Evolutionary conservation across 768 basidiomycete species (phyloP).

Genomic region (Termitomyces sp.): DNA sequence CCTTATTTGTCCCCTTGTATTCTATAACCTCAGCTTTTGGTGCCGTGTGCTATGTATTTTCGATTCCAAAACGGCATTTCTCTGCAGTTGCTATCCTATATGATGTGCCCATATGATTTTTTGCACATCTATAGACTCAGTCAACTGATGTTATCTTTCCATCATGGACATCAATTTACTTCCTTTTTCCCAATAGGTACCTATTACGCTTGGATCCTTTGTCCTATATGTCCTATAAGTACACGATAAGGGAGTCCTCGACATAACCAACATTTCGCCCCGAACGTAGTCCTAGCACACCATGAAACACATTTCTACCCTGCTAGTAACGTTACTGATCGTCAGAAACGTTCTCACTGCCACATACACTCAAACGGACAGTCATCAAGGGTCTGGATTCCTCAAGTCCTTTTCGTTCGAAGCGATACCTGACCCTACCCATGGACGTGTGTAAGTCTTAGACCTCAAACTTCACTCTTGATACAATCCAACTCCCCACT

Average conservation of each 20-base stretch:
- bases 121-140: background rate
- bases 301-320: constrained; percentile 1
- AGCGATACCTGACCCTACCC: constrained; percentile 56
- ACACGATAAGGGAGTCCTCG: too few species aligned
- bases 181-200: too few species aligned
- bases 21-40: background rate
- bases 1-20: background rate
- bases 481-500: background rate
- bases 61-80: constrained; percentile 1
- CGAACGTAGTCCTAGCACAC: too few species aligned
- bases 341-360: constrained; percentile 31
- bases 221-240: background rate
- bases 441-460: constrained; percentile 61
- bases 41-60: background rate
- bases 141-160: background rate
- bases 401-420: constrained; percentile 47
- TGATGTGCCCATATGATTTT: background rate
- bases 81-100: background rate
- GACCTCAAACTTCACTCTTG: background rate
- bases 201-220: background rate
- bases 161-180: too few species aligned
- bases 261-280: too few species aligned
- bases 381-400: constrained; percentile 43
- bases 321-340: constrained; percentile 5
- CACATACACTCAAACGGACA: constrained; percentile 44